phyloP scores from a whole-genome alignment of 176 grass and related monocot species.

The Oryza brachyantha region DNA sequence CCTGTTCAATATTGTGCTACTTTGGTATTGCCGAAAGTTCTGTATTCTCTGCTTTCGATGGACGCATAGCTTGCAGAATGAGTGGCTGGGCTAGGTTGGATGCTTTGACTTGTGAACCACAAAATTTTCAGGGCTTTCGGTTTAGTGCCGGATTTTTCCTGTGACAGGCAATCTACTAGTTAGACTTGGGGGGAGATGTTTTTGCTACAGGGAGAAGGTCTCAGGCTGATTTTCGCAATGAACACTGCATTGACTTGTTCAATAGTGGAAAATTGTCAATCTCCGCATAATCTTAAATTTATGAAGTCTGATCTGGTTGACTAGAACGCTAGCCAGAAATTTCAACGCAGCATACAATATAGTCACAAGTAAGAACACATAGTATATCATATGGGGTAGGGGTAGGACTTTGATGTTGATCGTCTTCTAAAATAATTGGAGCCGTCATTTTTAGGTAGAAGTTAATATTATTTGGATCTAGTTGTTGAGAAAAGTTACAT shows the following conservation, averaged over 20 bases:
- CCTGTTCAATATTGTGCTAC: not conserved
- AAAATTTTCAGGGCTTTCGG: not conserved
- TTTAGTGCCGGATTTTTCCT: not conserved
- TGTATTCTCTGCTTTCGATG: not conserved
- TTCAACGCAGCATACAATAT: not conserved
- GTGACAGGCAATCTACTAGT: not conserved
- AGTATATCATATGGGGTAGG: not conserved
- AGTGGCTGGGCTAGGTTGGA: not conserved
- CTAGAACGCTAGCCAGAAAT: constrained; percentile 1
- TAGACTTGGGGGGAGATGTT: not conserved
- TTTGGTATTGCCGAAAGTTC: not conserved
- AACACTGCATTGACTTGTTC: constrained; percentile 13
- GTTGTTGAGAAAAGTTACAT: not conserved
- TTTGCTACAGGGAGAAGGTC: not conserved
- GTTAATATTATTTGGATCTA: not conserved
- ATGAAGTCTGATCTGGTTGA: not conserved
- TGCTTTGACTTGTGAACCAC: not conserved
- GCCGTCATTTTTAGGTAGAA: not conserved
- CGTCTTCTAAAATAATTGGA: not conserved
- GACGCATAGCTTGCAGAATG: not conserved
- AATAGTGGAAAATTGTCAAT: not conserved
- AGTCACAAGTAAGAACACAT: not conserved
- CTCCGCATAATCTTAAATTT: not conserved
- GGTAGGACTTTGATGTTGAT: not conserved
- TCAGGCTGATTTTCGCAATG: not conserved